A percentile compares a stretch with the other conserved stretches of the same genome.
phyloP scores from a whole-genome alignment of 495 filamentous ascomycete species.

The Daldinia decipiens region DNA sequence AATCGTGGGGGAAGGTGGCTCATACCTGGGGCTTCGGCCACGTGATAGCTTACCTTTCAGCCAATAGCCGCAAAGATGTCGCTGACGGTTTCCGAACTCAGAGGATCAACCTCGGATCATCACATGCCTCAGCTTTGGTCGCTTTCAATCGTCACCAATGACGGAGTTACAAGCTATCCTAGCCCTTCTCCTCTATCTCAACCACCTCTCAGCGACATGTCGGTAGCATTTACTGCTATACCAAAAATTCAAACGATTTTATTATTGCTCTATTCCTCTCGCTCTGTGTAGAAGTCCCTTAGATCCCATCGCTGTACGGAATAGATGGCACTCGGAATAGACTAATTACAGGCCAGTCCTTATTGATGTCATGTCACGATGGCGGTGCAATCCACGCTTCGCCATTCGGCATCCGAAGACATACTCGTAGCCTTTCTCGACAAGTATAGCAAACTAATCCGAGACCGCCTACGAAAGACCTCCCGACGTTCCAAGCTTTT shows the following conservation, averaged over 20 bases:
- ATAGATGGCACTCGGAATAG: constrained; percentile 33
- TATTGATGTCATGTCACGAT: constrained; percentile 60
- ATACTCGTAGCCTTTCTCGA: constrained; percentile 73
- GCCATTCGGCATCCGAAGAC: constrained; percentile 69
- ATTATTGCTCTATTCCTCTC: background rate
- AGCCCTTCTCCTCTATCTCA: constrained; percentile 17
- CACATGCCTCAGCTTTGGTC: constrained; percentile 40
- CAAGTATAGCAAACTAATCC: constrained; percentile 71
- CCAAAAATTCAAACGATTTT: constrained; percentile 9
- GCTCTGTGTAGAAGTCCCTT: constrained; percentile 10
- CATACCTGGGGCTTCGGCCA: constrained; percentile 8
- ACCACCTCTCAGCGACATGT: constrained; percentile 15
- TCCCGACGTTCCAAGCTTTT: constrained; percentile 76
- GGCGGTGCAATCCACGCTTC: constrained; percentile 89
- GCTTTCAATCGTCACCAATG: constrained; percentile 44
- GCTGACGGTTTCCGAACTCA: background rate
- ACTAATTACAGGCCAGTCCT: constrained; percentile 22
- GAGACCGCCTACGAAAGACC: constrained; percentile 67
- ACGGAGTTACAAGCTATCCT: constrained; percentile 19
- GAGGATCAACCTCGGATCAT: constrained; percentile 41
- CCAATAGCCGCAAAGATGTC: background rate
- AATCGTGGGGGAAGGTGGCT: constrained; percentile 42
- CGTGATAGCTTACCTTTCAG: constrained; percentile 15
- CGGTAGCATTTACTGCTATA: constrained; percentile 18
- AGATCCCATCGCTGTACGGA: constrained; percentile 5